These are phyloP conservation scores for Syzygium oleosum DNA, from an alignment of 345 rosid genomes.

Conservation along the genomic window DNA sequence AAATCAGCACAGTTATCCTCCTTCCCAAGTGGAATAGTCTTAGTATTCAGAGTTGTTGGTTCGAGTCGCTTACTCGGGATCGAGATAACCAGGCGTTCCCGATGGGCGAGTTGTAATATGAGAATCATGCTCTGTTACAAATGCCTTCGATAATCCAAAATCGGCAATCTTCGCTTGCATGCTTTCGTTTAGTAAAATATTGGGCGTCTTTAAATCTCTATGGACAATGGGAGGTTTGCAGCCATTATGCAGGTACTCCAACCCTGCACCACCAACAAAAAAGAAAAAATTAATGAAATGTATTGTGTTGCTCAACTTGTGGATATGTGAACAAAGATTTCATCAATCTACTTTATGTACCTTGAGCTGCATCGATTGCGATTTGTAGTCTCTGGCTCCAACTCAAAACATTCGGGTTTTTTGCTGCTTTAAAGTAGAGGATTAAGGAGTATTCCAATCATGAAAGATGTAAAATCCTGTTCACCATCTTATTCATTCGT, in stretches of 20 bases:
- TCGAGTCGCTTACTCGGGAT: constrained; percentile 27
- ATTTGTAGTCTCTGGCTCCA: constrained; percentile 25
- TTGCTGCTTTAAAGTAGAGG: not conserved
- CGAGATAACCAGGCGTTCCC: not conserved
- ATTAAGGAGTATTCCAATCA: not conserved
- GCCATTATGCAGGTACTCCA: constrained; percentile 25
- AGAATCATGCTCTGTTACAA: not conserved
- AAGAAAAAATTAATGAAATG: not conserved
- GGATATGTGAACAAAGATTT: not conserved
- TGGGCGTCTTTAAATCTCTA: constrained; percentile 4
- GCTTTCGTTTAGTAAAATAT: too few species aligned
- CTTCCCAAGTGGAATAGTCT: not conserved
- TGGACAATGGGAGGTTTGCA: constrained; percentile 25
- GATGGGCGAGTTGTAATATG: constrained; percentile 6
- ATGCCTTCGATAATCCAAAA: constrained; percentile 15
- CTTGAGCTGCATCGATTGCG: constrained; percentile 35
- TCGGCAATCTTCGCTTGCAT: too few species aligned
- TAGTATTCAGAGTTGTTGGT: not conserved
- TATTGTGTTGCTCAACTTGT: not conserved
- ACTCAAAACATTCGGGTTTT: not conserved
- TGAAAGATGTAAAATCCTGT: not conserved
- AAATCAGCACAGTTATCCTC: not conserved
- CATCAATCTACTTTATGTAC: not conserved
- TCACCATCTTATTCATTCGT: not conserved
- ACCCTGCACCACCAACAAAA: constrained; percentile 1